A percentile compares a stretch with the other conserved stretches of the same genome.
These are phyloP conservation scores for Blepharisma japonicum DNA, from an alignment of 73 alveolate species.

Conservation along the genomic window DNA sequence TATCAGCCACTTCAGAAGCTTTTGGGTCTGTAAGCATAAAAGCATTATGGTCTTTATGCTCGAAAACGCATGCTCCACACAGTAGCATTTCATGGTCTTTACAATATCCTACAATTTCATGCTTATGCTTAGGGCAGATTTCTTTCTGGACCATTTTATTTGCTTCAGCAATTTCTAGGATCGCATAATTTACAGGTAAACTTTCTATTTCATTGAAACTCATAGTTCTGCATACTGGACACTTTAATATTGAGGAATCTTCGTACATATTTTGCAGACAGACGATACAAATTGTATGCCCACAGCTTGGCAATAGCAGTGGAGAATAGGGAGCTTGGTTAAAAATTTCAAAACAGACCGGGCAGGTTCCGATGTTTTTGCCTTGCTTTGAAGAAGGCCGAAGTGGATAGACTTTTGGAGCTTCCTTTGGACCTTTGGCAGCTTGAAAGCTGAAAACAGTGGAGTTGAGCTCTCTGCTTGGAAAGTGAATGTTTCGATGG, in stretches of 20 bases:
- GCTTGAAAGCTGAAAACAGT: too few species aligned
- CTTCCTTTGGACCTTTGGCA: too few species aligned
- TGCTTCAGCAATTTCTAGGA: background rate
- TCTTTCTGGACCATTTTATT: background rate
- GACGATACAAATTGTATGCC: background rate
- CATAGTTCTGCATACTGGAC: slow-evolving; percentile 20
- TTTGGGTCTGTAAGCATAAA: background rate
- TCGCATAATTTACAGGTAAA: slow-evolving; percentile 15
- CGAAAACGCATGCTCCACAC: slow-evolving; percentile 28
- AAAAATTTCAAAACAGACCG: slow-evolving; percentile 16
- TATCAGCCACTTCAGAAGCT: slow-evolving; percentile 9
- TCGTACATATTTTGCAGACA: background rate
- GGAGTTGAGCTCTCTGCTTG: too few species aligned
- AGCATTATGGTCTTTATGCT: slow-evolving; percentile 13
- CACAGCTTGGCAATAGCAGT: slow-evolving; percentile 1
- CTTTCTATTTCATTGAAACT: background rate
- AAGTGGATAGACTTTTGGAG: too few species aligned
- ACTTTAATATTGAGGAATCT: slow-evolving; percentile 4
- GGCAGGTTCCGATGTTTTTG: background rate
- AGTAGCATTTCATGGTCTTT: background rate
- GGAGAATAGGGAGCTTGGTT: background rate
- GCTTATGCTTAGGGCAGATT: background rate
- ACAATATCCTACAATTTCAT: slow-evolving; percentile 27
- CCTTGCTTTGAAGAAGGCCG: too few species aligned
- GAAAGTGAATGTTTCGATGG: too few species aligned